Conservation (phyloP, 1,284 basidiomycete species). For the Boletus albobrunnescens region DNA sequence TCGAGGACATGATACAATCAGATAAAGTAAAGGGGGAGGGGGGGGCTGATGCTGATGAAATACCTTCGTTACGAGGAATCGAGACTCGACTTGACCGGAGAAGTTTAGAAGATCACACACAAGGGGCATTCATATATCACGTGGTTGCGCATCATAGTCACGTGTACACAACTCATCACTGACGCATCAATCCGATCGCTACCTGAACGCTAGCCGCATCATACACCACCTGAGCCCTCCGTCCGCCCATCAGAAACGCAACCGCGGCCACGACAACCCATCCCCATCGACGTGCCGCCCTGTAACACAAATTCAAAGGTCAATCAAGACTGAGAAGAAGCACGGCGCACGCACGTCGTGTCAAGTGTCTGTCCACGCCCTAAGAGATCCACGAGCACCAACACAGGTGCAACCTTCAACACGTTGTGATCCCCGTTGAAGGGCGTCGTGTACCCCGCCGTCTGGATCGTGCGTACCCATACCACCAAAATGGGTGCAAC, state of each 20-base stretch:
- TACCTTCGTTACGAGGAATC: too few species aligned
- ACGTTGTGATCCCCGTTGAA: constrained; percentile 79
- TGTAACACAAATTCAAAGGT: constrained; percentile 24
- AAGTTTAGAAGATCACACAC: too few species aligned
- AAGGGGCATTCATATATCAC: too few species aligned
- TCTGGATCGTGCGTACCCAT: constrained; percentile 82
- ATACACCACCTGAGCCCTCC: constrained; percentile 58
- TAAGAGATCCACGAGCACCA: constrained; percentile 62
- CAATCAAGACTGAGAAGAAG: not conserved
- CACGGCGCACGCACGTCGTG: constrained; percentile 36
- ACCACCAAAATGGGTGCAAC: constrained; percentile 79
- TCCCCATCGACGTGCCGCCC: constrained; percentile 44
- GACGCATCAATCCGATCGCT: constrained; percentile 11
- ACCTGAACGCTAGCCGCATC: constrained; percentile 40
- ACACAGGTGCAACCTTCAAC: constrained; percentile 60
- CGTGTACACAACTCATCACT: constrained; percentile 3
- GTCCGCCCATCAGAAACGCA: constrained; percentile 58
- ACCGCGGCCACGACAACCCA: constrained; percentile 46
- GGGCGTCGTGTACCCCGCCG: constrained; percentile 68
- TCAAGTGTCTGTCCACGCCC: constrained; percentile 45
- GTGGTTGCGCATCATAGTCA: too few species aligned
- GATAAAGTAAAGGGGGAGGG: too few species aligned
- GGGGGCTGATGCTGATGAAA: too few species aligned
- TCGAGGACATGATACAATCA: not conserved
- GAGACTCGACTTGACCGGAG: too few species aligned